Conservation (phyloP, 2,329 filamentous ascomycete species). For the Cladosporium sp. region DNA sequence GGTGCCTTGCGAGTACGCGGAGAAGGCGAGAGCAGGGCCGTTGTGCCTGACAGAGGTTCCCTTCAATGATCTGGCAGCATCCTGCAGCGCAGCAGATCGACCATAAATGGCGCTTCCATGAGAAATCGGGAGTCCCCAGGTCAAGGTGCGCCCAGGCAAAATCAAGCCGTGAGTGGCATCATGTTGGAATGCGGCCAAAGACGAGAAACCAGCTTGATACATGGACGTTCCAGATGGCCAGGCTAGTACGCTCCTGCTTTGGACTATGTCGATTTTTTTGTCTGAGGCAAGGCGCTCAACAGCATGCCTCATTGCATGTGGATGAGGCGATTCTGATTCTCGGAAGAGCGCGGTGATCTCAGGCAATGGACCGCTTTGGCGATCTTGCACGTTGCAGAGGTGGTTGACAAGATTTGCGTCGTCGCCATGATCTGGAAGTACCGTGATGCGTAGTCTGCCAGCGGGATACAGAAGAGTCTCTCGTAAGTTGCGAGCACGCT, state of each 20-base stretch:
- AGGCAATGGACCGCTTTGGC: slow-evolving; percentile 5
- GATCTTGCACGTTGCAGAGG: slow-evolving; percentile 11
- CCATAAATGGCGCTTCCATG: slow-evolving; percentile 15
- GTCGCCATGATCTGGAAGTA: slow-evolving; percentile 13
- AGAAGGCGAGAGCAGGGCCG: slow-evolving; percentile 16
- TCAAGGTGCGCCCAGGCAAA: slow-evolving; percentile 16
- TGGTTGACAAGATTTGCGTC: slow-evolving; percentile 4
- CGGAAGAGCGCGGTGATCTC: slow-evolving; percentile 17
- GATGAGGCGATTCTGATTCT: slow-evolving; percentile 16
- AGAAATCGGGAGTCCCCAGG: slow-evolving; percentile 14
- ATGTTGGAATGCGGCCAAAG: slow-evolving; percentile 15
- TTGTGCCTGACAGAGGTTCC: slow-evolving; percentile 6
- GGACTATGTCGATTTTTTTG: slow-evolving; percentile 18
- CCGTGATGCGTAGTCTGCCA: slow-evolving; percentile 15
- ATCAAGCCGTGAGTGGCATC: slow-evolving; percentile 16
- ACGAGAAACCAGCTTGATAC: slow-evolving; percentile 4
- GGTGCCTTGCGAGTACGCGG: slow-evolving; percentile 10
- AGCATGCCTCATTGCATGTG: slow-evolving; percentile 18
- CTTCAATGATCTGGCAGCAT: slow-evolving; percentile 11
- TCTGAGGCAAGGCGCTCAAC: slow-evolving; percentile 16
- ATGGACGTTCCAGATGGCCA: neutral
- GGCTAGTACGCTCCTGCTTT: slow-evolving; percentile 17
- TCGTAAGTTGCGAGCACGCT: slow-evolving; percentile 1
- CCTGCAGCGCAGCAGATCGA: slow-evolving; percentile 15
- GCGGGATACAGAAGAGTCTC: slow-evolving; percentile 14